Conservation (phyloP, 2,329 filamentous ascomycete genomes). For the Cytospora leucostoma region DNA sequence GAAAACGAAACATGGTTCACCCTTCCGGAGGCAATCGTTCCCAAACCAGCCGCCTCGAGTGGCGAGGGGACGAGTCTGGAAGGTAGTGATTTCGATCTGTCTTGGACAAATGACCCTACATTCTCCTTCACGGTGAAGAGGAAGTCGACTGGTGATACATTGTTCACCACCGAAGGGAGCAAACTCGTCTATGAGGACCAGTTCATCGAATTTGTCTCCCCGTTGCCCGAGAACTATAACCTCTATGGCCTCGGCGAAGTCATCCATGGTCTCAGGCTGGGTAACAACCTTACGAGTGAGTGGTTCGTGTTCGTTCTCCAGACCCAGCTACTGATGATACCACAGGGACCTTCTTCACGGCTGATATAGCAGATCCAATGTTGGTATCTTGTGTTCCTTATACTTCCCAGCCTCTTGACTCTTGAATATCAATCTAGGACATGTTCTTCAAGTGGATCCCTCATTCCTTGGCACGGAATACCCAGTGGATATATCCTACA, state of each 20-base stretch:
- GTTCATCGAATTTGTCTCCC: constrained; percentile 71
- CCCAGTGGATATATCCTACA: too few species aligned
- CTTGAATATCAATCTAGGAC: too few species aligned
- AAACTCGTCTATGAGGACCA: constrained; percentile 74
- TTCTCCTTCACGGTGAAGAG: constrained; percentile 69
- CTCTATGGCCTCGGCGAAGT: constrained; percentile 74
- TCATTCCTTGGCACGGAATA: too few species aligned
- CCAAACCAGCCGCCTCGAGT: constrained; percentile 50
- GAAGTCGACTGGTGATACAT: constrained; percentile 60
- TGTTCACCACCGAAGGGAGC: constrained; percentile 67
- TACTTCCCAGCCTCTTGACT: neutral
- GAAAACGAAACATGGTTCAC: constrained; percentile 68
- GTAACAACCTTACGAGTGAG: constrained; percentile 68
- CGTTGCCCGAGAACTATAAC: constrained; percentile 71
- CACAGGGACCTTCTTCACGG: constrained; percentile 56
- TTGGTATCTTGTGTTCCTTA: neutral
- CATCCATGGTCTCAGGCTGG: constrained; percentile 70
- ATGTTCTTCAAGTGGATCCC: too few species aligned
- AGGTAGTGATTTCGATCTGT: constrained; percentile 56
- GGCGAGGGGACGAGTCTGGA: constrained; percentile 42
- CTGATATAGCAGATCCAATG: constrained; percentile 66
- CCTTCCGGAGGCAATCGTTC: constrained; percentile 64
- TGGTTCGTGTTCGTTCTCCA: neutral
- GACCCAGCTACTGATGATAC: neutral
- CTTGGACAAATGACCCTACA: constrained; percentile 56